phyloP scores from a whole-genome alignment of 768 basidiomycete species.

The Clathrus columnatus region DNA sequence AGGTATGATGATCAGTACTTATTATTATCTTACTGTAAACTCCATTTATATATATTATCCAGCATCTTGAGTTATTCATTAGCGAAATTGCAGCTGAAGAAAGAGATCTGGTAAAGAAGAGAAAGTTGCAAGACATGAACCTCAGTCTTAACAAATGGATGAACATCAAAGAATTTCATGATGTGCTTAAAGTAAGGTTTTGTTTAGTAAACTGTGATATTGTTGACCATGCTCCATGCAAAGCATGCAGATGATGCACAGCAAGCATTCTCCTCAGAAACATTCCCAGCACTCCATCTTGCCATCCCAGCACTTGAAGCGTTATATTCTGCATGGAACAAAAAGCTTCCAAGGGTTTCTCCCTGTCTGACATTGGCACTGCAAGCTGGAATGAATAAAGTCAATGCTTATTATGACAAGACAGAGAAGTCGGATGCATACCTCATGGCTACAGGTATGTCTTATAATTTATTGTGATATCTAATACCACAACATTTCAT shows the following conservation, averaged over 20 bases:
- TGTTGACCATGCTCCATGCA: too few relatives aligned
- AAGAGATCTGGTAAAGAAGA: slow-evolving; percentile 7
- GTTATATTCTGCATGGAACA: background rate
- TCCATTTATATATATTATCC: background rate
- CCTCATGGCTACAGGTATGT: slow-evolving; percentile 24
- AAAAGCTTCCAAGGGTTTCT: background rate
- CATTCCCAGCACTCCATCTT: background rate
- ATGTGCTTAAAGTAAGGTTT: too few relatives aligned
- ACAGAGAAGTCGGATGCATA: slow-evolving; percentile 23
- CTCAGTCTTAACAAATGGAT: background rate
- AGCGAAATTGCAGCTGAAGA: slow-evolving; percentile 19
- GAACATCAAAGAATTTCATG: too few relatives aligned
- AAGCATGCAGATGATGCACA: slow-evolving; percentile 24
- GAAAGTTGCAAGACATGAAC: background rate
- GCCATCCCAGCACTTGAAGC: slow-evolving; percentile 2
- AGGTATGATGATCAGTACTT: slow-evolving; percentile 9
- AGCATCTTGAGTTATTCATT: slow-evolving; percentile 22
- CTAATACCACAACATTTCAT: too few relatives aligned
- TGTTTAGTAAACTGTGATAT: too few relatives aligned
- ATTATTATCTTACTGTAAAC: background rate
- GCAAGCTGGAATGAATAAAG: slow-evolving; percentile 18
- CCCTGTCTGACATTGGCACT: too few relatives aligned
- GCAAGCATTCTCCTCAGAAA: background rate
- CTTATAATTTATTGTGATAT: too few relatives aligned
- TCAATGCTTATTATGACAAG: slow-evolving; percentile 25